Base-by-base conservation (phyloP, 108 stramenopile genomes). In the Skeletonema menzelii region DNA sequence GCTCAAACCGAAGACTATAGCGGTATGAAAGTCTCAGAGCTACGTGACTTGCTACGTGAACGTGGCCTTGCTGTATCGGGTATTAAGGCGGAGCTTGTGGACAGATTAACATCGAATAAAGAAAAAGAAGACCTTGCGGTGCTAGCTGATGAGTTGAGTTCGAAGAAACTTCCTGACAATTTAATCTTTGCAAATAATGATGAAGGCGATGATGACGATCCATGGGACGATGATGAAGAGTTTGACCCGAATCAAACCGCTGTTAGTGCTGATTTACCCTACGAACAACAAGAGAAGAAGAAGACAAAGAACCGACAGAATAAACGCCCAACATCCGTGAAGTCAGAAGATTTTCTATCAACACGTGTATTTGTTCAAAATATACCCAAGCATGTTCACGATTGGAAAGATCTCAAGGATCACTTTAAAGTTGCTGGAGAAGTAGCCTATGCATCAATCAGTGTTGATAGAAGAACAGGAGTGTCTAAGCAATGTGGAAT, bases 291-390 rank as follows among this genome's bases (percentile, higher is more conserved):
- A 15, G 47, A 35, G 4, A 42, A 59, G 20, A 59, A 22, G 28
- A 46, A 27, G 5, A 32, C 79, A 7, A 59, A 60, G 55, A 61
- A 57, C 11, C 14, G 40, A n/a, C 40, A 42, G 15, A n/a, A 42
- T 42, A 42, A n/a, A 42, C 40, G 15, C 40, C 15, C 40, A 42
- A 42, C 40, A 42, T 71, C 68, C 57, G 31, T 31, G 15, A 42
- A 42, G n/a, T n/a, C 40, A 42, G 77, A 84, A 12, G 77, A 91
- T 62, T 91, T 91, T 75, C 86, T 84, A 30, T 82, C 78, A 26
- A 91, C 90, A 20, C 70, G 93, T 63, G 93, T 94, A 10, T 94
- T 94, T 80, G 91, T 94, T 19, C 85, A 88, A 59, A 85, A 85
- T 14, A 70, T 94, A 55, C 91, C 93, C 27, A 46, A 63, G 10